Percentiles rank a stretch among this genome's conserved stretches.
Evolutionary conservation across 805 yeast genomes (phyloP).

Genomic region (Metschnikowia gelsemii): DNA sequence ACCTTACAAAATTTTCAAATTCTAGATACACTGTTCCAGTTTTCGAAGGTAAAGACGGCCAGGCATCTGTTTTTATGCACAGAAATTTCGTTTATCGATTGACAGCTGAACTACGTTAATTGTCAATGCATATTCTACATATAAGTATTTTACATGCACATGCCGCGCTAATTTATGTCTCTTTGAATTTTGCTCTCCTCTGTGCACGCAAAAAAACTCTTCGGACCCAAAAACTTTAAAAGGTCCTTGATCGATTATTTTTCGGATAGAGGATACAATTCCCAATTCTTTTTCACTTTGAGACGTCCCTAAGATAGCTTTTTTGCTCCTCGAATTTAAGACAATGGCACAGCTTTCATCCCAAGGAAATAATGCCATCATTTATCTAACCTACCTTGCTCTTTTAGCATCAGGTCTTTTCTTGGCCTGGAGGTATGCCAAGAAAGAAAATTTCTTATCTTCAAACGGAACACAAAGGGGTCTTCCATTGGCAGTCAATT

Average conservation of each 20-base stretch:
- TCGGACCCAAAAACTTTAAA: background rate
- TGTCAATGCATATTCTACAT: constrained; percentile 48
- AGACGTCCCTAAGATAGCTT: background rate
- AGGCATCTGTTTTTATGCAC: no score
- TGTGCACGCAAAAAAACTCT: constrained; percentile 1
- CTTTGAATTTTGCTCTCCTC: constrained; percentile 1
- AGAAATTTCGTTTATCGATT: no score
- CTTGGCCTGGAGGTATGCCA: constrained; percentile 56
- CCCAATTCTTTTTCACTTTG: no score
- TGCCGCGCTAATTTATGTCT: constrained; percentile 6
- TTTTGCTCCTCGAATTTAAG: background rate
- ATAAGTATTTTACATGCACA: constrained; percentile 3
- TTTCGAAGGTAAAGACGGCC: no score
- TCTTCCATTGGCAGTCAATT: constrained; percentile 79
- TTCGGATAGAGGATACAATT: no score
- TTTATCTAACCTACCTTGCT: constrained; percentile 40
- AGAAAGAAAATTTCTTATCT: constrained; percentile 59
- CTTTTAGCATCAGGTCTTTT: constrained; percentile 40
- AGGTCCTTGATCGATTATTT: no score
- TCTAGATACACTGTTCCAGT: no score
- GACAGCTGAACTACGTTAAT: no score
- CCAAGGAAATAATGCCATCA: constrained; percentile 43
- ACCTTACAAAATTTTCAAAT: no score
- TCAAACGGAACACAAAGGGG: constrained; percentile 81
- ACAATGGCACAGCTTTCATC: constrained; percentile 19